phyloP scores from a whole-genome alignment of 176 grass and related monocot species.

The Oryza glaberrima region DNA sequence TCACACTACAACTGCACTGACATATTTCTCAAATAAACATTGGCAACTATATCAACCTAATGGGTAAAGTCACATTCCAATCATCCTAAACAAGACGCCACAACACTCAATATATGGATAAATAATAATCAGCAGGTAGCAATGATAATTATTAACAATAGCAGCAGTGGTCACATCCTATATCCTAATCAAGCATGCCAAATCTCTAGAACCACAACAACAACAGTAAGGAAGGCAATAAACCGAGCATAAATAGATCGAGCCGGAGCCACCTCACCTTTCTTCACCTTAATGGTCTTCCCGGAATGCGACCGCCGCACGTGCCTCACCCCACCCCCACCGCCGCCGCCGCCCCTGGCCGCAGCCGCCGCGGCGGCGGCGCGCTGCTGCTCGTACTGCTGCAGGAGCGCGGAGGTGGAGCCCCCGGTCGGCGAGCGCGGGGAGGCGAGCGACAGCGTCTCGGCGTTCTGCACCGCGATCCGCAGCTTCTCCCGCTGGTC shows the following conservation, averaged over 20 bases:
- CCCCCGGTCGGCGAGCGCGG: constrained; percentile 68
- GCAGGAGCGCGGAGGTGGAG: constrained; percentile 57
- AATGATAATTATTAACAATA: constrained; percentile 36
- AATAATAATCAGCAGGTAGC: neutral
- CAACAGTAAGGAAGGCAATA: constrained; percentile 20
- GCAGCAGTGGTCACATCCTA: neutral
- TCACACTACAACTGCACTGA: neutral
- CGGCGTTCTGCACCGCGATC: constrained; percentile 83
- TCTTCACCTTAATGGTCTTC: constrained; percentile 90
- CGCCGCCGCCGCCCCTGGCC: constrained; percentile 15
- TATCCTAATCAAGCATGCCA: constrained; percentile 19
- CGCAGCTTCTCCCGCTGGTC: constrained; percentile 88
- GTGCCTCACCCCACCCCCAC: constrained; percentile 50
- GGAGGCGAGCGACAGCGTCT: constrained; percentile 72
- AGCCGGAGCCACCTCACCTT: constrained; percentile 61
- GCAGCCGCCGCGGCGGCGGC: constrained; percentile 24
- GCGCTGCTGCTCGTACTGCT: constrained; percentile 63
- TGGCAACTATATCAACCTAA: constrained; percentile 1
- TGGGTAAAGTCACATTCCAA: constrained; percentile 27
- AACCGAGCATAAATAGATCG: constrained; percentile 37
- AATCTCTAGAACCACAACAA: constrained; percentile 14
- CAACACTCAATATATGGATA: neutral
- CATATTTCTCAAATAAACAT: constrained; percentile 3
- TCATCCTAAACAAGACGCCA: neutral
- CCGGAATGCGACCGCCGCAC: constrained; percentile 81